Evolutionary conservation across 1,139 yeast species (phyloP), one percentile per base, ranked within the genome.

Genomic region (Candida tropicalis): DNA sequence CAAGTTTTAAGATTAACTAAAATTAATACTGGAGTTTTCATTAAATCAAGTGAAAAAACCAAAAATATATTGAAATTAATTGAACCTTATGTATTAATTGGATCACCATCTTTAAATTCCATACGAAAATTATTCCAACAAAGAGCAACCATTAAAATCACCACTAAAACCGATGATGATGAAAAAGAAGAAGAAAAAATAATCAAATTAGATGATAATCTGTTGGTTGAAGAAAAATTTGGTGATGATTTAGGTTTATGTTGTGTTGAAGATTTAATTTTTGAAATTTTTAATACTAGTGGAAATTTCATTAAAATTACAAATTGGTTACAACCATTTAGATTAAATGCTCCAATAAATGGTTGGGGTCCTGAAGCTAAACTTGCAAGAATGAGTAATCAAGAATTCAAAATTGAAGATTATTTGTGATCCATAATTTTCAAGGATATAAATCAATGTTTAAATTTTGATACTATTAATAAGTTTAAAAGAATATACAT

Each of bases 211-310:
- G 87, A 85, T 59, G 88, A 84, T 63, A 86, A 86, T 68, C 83
- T 80, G 54, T 66, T 81, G 35, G 84, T 86, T 39, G 95, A 86
- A 66, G 90, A 85, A 55, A 70, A 73, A 58, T 73, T 86, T 49
- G 91, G 87, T 25, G 72, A 68, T 38, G 81, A 81, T 29, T 66
- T 72, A 45, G 93, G 93, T 13, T 70, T 84, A 50, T 81, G 86
- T 52, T 86, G 95, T 78, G 77, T 84, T 33, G 95, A 86, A 66
- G 95, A 86, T 63, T 72, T 86, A 46, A 78, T 86, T 44, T 88
- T 83, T 58, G 93, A 86, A 63, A 72, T 86, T 44, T 74, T 71
- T 31, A 63, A 81, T 15, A 59, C 84, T 53, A 85, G 89, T 20
- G 87, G 80, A 27, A 68, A 75, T 51, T 86, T 86, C 66, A 77